Evolutionary conservation across 73 alveolate species (phyloP), one percentile per base, ranked within the genome.

Genomic region (Blepharisma stoltei): DNA sequence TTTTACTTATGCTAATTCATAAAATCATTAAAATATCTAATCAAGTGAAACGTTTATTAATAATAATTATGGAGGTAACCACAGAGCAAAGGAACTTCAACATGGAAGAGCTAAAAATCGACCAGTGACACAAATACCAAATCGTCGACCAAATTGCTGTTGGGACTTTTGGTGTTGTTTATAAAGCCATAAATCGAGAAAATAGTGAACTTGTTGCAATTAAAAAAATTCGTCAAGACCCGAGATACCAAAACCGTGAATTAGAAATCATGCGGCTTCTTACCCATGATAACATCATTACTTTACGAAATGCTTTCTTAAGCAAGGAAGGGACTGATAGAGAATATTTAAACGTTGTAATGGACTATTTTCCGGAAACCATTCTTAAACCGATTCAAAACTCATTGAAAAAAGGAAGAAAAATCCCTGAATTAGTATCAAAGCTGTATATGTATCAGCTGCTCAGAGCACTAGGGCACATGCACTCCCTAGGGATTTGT

Each of bases 401-500:
- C 21, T 89, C 54, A 80, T 47, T 88, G 25, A 83, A 81, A 60
- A 50, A 68, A 52, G 71, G 71, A 54, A 78, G 86, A 55, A 65
- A 38, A 66, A 82, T 92, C 85, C 97, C 96, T 5, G 78, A 76
- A 25, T 65, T 92, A 45, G 52, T 89, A 47, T 65, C 82, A 6
- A 89, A 92, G 54, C 81, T 92, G 45, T 95, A 95, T 79, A 80
- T 89, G 81, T 6, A 67, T 11, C 90, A 96, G 80, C 92, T 96
- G 11, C 90, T 97, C 3, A 71, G 89, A 20, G 99, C 98, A 6
- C 60, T 96, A 3, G 81, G 86, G 47, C 98, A 96, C 78, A 94
- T 96, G 98, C 97, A 93, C 70, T 91, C 83, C 65, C 90, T 83
- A 69, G 89, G 99, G 44, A 88, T 96, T 27, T 91, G 94, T 95